These are phyloP conservation scores for Calamus simplicifolius DNA, from an alignment of 176 grass and related monocot species.

Conservation along the genomic window DNA sequence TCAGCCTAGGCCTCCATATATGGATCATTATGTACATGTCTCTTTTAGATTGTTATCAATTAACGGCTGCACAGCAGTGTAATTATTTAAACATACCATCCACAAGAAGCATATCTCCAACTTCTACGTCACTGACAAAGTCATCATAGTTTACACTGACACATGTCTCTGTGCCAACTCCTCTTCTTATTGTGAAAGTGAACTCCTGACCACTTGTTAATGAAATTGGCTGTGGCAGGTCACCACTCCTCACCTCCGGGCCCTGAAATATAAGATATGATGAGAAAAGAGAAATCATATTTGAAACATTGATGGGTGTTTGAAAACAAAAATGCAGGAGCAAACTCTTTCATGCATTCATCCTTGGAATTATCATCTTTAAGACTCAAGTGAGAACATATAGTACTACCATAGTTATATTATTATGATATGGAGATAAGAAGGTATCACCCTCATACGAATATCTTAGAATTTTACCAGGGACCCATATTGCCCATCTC, in stretches of 20 bases:
- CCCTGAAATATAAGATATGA: constrained; percentile 30
- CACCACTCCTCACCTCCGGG: constrained; percentile 97
- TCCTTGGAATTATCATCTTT: too few relatives aligned
- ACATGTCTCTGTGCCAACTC: constrained; percentile 64
- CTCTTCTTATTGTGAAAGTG: constrained; percentile 87
- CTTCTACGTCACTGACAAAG: constrained; percentile 96
- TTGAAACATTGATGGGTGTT: constrained; percentile 11
- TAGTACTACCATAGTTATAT: too few relatives aligned
- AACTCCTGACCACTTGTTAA: constrained; percentile 74
- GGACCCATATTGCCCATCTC: too few relatives aligned
- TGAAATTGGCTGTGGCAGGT: constrained; percentile 77
- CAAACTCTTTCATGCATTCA: too few relatives aligned
- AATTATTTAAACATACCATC: constrained; percentile 61
- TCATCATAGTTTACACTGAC: constrained; percentile 95
- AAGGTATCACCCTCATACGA: too few relatives aligned
- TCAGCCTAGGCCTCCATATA: too few relatives aligned
- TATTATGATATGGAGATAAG: too few relatives aligned
- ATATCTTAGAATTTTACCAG: too few relatives aligned
- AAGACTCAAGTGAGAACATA: too few relatives aligned
- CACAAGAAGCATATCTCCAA: constrained; percentile 74
- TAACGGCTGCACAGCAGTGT: too few relatives aligned
- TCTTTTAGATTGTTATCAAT: too few relatives aligned
- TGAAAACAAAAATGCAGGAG: constrained; percentile 12
- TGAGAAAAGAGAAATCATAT: not conserved
- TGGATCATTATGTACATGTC: too few relatives aligned